A percentile compares a stretch with the other conserved stretches of the same genome.
Conservation (phyloP, 2,329 filamentous ascomycete genomes). For the Aspergillus neoniger region DNA sequence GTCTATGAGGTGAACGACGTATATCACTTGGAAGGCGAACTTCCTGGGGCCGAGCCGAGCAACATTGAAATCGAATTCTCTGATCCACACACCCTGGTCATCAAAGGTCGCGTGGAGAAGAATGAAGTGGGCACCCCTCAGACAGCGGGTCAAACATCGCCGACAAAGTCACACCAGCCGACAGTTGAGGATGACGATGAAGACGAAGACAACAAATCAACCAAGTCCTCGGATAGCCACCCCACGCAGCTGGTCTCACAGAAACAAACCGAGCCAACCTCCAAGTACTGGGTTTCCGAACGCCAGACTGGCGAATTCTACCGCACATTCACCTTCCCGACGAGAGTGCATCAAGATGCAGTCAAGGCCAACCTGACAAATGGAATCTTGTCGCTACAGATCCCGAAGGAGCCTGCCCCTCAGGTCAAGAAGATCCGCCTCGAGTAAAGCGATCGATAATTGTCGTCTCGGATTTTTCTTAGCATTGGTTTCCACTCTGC, state of each 20-base stretch:
- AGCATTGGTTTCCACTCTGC: not conserved
- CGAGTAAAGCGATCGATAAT: conserved; percentile 13
- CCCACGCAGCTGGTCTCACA: conserved; percentile 28
- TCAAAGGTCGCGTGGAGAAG: conserved; percentile 44
- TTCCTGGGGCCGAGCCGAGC: conserved; percentile 47
- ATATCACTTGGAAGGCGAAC: conserved; percentile 49
- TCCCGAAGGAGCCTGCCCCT: conserved; percentile 57
- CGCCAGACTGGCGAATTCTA: conserved; percentile 60
- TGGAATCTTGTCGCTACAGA: conserved; percentile 57
- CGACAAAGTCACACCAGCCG: conserved; percentile 43
- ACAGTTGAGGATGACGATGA: conserved; percentile 58
- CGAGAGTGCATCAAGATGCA: conserved; percentile 57
- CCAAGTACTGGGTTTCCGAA: conserved; percentile 60
- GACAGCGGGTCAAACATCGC: conserved; percentile 23
- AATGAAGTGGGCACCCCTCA: conserved; percentile 23
- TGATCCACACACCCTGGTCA: conserved; percentile 47
- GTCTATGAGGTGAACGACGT: conserved; percentile 44
- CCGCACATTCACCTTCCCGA: conserved; percentile 58
- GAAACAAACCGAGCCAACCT: conserved; percentile 21
- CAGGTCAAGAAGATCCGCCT: conserved; percentile 56
- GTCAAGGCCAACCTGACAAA: conserved; percentile 62
- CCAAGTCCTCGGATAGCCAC: conserved; percentile 15
- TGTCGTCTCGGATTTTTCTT: not conserved
- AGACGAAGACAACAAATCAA: conserved; percentile 17
- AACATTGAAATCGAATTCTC: conserved; percentile 51